These are phyloP conservation scores for Nannochloropsis oceanica DNA, from an alignment of 108 stramenopile genomes.

Conservation along the genomic window DNA sequence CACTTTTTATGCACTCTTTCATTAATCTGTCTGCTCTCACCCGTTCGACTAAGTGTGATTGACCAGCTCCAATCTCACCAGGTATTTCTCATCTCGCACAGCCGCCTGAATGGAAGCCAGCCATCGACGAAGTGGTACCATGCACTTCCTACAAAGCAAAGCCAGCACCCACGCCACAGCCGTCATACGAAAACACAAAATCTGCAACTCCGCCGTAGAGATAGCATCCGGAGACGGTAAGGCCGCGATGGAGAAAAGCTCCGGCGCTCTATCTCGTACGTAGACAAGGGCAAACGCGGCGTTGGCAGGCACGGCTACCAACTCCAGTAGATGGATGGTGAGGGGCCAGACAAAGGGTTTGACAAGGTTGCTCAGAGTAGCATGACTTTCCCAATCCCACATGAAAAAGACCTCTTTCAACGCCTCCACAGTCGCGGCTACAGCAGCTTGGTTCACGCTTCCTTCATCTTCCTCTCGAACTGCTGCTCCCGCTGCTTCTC, in stretches of 20 bases:
- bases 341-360: neutral
- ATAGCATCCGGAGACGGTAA: neutral
- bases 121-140: neutral
- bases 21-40: too few relatives aligned
- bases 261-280: neutral
- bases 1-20: too few relatives aligned
- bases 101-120: neutral
- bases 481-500: neutral
- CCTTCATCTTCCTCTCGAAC: neutral
- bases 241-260: neutral
- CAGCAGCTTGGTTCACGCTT: neutral
- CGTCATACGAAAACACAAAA: neutral
- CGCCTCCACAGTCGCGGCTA: neutral
- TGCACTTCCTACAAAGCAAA: neutral
- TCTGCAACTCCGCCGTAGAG: neutral
- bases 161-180: neutral
- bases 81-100: neutral
- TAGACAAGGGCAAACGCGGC: neutral
- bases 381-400: neutral
- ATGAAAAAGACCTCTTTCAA: neutral
- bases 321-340: neutral
- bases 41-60: neutral
- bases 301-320: neutral
- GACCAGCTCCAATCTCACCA: neutral
- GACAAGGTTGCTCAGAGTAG: neutral